phyloP scores from a whole-genome alignment of 495 filamentous ascomycete genomes.

The Stereocaulon alpinum region DNA sequence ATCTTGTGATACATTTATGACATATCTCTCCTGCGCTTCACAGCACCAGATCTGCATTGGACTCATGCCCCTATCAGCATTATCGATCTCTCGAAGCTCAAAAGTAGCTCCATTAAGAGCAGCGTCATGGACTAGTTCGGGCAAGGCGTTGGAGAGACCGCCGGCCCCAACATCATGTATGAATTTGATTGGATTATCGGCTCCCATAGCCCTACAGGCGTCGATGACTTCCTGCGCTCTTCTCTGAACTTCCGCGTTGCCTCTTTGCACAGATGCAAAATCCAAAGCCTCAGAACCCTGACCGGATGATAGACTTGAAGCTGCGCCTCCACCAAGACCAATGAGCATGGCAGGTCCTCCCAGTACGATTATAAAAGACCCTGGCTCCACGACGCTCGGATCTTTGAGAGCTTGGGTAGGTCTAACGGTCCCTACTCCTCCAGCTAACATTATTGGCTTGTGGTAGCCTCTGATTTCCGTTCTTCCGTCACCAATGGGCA shows the following conservation, averaged over 20 bases:
- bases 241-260: slow-evolving; percentile 90
- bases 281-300: slow-evolving; percentile 85
- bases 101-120: slow-evolving; percentile 70
- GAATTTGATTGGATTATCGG: slow-evolving; percentile 79
- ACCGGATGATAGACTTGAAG: slow-evolving; percentile 78
- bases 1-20: slow-evolving; percentile 69
- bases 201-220: slow-evolving; percentile 73
- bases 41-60: slow-evolving; percentile 82
- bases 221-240: slow-evolving; percentile 96
- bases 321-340: slow-evolving; percentile 88
- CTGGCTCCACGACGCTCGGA: slow-evolving; percentile 62
- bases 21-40: slow-evolving; percentile 93
- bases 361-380: slow-evolving; percentile 80
- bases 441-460: slow-evolving; percentile 98
- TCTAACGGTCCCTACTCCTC: slow-evolving; percentile 90
- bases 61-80: slow-evolving; percentile 55
- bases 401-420: slow-evolving; percentile 85
- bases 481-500: slow-evolving; percentile 47
- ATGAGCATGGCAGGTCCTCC: slow-evolving; percentile 97
- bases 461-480: slow-evolving; percentile 82
- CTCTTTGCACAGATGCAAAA: slow-evolving; percentile 89
- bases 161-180: slow-evolving; percentile 97
- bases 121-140: slow-evolving; percentile 85
- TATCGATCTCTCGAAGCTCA: slow-evolving; percentile 86
- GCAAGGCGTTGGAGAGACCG: slow-evolving; percentile 85